Conservation (phyloP, 73 alveolate genomes). For the Paramecium sonneborni region DNA sequence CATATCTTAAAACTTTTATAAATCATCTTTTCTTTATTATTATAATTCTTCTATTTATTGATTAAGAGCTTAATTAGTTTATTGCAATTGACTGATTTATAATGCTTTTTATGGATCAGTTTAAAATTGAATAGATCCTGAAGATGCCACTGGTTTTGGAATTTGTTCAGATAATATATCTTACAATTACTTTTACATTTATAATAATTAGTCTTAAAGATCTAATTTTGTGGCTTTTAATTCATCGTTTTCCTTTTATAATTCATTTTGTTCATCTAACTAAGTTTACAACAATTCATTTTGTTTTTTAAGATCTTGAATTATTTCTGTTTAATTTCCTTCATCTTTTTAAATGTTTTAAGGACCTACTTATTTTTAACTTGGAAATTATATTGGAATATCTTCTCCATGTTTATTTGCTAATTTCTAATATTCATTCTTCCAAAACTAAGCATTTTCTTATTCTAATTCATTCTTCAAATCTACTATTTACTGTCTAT, state of each 20-base stretch:
- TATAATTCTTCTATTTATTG: not conserved
- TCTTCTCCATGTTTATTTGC: slow-evolving; percentile 15
- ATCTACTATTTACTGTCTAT: not conserved
- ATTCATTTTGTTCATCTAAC: not conserved
- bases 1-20: not conserved
- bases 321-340: not conserved
- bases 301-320: not conserved
- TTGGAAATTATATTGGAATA: not conserved
- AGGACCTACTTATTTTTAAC: not conserved
- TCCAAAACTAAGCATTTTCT: not conserved
- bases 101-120: not conserved
- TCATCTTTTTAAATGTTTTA: not conserved
- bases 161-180: not conserved
- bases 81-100: not conserved
- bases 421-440: not conserved
- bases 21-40: not conserved
- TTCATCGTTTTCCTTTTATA: not conserved
- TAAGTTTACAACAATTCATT: not conserved
- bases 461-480: not conserved
- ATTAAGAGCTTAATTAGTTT: not conserved
- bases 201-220: not conserved
- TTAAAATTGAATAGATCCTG: not conserved
- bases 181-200: not conserved
- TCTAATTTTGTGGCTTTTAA: not conserved
- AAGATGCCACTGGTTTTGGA: not conserved